phyloP scores from a whole-genome alignment of 768 basidiomycete genomes.

The Chalciporus sphaerocephalus region DNA sequence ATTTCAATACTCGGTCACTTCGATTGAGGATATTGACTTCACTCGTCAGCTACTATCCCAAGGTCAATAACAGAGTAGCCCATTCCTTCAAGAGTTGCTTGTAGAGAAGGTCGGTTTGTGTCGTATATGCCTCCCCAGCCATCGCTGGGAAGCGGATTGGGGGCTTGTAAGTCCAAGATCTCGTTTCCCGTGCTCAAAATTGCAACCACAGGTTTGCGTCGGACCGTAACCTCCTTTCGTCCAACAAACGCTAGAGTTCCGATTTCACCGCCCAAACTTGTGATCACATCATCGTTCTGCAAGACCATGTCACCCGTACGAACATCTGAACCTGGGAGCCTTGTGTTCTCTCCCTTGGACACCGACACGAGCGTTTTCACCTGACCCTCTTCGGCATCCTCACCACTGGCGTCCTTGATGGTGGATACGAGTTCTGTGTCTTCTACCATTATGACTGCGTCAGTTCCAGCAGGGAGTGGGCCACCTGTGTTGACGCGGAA shows the following conservation, averaged over 20 bases:
- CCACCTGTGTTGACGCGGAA: slow-evolving; percentile 82
- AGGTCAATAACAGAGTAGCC: slow-evolving; percentile 78
- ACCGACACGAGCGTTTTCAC: slow-evolving; percentile 66
- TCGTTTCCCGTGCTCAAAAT: slow-evolving; percentile 87
- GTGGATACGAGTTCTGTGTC: slow-evolving; percentile 75
- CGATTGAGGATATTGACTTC: slow-evolving; percentile 17
- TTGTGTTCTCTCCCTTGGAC: slow-evolving; percentile 63
- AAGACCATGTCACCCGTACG: slow-evolving; percentile 62
- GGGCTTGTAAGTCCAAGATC: slow-evolving; percentile 56
- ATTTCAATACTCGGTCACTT: slow-evolving; percentile 1
- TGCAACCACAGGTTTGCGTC: slow-evolving; percentile 71
- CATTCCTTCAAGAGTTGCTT: slow-evolving; percentile 62
- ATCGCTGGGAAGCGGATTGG: slow-evolving; percentile 28
- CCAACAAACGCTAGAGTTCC: slow-evolving; percentile 82
- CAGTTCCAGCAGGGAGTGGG: slow-evolving; percentile 68
- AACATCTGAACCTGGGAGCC: slow-evolving; percentile 72
- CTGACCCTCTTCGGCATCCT: slow-evolving; percentile 61
- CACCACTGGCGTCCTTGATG: slow-evolving; percentile 33
- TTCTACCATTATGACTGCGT: slow-evolving; percentile 90
- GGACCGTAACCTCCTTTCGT: slow-evolving; percentile 62
- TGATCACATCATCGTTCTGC: slow-evolving; percentile 55
- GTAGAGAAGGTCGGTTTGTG: slow-evolving; percentile 79
- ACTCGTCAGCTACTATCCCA: slow-evolving; percentile 77
- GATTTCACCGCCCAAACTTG: slow-evolving; percentile 72
- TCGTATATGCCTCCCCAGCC: slow-evolving; percentile 77